Percentiles rank a stretch among this genome's conserved stretches.
Conservation (phyloP, 331 rosid genomes). For the Phaseolus coccineus region DNA sequence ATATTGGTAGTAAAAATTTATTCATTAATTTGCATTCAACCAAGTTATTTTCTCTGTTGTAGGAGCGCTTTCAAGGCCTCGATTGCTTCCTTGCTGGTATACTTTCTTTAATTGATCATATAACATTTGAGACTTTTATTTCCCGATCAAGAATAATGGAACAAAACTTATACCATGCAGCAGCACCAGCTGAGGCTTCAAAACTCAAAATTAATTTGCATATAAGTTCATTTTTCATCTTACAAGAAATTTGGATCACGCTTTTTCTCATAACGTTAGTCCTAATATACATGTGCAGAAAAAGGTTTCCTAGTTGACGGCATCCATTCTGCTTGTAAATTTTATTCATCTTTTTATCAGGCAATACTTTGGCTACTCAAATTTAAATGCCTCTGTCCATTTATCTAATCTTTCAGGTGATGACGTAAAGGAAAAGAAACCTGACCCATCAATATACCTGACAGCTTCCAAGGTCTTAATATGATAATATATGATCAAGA, state of each 20-base stretch:
- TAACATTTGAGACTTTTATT: slow-evolving; percentile 24
- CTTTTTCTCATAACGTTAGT: slow-evolving; percentile 36
- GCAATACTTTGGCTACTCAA: not conserved
- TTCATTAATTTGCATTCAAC: slow-evolving; percentile 23
- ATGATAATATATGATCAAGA: slow-evolving; percentile 38
- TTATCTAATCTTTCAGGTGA: slow-evolving; percentile 64
- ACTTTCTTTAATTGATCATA: slow-evolving; percentile 38
- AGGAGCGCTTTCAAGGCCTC: slow-evolving; percentile 95
- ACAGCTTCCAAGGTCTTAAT: slow-evolving; percentile 77
- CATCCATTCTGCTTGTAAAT: not conserved
- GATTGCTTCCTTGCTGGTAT: slow-evolving; percentile 99
- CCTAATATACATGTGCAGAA: not conserved
- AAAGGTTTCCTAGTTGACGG: slow-evolving; percentile 5
- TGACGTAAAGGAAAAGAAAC: slow-evolving; percentile 97
- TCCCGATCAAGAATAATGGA: slow-evolving; percentile 18
- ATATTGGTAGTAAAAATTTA: not conserved
- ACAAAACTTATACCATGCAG: slow-evolving; percentile 4
- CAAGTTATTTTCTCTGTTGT: slow-evolving; percentile 42
- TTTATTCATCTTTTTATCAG: not conserved
- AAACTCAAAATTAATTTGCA: slow-evolving; percentile 13
- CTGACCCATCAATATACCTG: slow-evolving; percentile 89
- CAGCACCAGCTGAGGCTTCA: not conserved
- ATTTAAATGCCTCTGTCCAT: not conserved
- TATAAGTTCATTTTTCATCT: not conserved
- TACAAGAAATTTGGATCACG: not conserved